Conservation (phyloP, 345 rosid species). For the Salix purpurea region DNA sequence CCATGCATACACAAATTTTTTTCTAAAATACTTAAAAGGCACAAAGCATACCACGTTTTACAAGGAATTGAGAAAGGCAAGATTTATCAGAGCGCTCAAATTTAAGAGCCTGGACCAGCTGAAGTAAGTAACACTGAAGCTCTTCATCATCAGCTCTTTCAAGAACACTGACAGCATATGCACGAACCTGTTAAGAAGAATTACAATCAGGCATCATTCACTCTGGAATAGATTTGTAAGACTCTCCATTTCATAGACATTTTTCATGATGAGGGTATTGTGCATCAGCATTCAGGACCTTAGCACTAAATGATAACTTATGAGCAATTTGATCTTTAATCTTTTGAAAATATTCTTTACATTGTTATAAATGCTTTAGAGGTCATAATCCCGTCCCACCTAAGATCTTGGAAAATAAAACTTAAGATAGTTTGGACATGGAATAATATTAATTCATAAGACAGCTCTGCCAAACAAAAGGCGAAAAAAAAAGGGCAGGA, state of each 20-base stretch:
- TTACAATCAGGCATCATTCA: conserved; percentile 13
- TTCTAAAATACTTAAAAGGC: not conserved
- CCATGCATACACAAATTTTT: not conserved
- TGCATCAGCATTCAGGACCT: not conserved
- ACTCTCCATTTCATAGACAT: not conserved
- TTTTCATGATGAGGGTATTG: not conserved
- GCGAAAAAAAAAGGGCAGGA: not conserved
- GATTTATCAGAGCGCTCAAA: conserved; percentile 97
- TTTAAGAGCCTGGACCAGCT: conserved; percentile 96
- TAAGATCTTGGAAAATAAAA: not conserved
- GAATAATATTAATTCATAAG: not conserved
- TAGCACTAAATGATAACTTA: not conserved
- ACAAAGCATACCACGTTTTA: conserved; percentile 67
- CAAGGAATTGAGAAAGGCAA: conserved; percentile 86
- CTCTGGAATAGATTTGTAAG: not conserved
- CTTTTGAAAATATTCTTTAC: not conserved
- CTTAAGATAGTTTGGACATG: not conserved
- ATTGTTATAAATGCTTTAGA: not conserved
- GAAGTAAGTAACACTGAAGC: conserved; percentile 95
- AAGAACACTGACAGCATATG: conserved; percentile 95
- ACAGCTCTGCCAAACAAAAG: not conserved
- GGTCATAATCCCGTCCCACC: not conserved
- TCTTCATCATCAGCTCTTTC: conserved; percentile 99
- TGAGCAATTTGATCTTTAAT: not conserved
- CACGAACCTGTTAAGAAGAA: conserved; percentile 71